Evolutionary conservation across 2,329 filamentous ascomycete genomes (phyloP).

Genomic region (Claviceps quebecensis): DNA sequence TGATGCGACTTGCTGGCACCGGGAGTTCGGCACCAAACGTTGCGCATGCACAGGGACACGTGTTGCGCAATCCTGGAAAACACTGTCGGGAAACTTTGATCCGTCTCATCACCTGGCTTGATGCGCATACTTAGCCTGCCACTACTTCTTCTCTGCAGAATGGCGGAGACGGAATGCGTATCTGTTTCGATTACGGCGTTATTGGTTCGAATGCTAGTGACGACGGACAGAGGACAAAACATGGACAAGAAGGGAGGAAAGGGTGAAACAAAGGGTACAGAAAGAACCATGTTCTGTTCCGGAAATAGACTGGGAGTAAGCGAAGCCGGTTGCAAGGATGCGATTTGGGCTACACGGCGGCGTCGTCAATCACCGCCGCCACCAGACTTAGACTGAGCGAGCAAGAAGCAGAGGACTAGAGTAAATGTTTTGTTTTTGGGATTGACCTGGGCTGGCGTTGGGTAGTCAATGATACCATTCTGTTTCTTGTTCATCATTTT

Average conservation of each 20-base stretch:
- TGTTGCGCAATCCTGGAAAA: too few species aligned
- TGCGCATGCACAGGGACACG: too few species aligned
- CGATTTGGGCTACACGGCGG: neutral
- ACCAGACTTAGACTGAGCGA: neutral
- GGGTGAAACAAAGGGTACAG: too few species aligned
- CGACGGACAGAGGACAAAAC: neutral
- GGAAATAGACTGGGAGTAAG: neutral
- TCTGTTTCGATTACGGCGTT: neutral
- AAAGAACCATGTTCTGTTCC: neutral
- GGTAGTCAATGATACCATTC: slow-evolving; percentile 1
- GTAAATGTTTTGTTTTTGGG: neutral
- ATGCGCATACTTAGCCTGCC: neutral
- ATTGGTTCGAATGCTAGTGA: too few species aligned
- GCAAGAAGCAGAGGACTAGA: neutral
- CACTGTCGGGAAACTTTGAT: too few species aligned
- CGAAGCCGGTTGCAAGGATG: neutral
- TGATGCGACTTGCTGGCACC: too few species aligned
- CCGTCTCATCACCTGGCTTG: too few species aligned
- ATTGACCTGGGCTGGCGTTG: neutral
- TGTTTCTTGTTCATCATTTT: neutral
- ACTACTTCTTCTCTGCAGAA: neutral
- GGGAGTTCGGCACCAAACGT: too few species aligned
- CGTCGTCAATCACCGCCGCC: too few species aligned
- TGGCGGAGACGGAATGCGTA: neutral
- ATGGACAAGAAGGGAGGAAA: neutral